Percentiles rank a stretch among this genome's conserved stretches.
Conservation (phyloP, 2,329 filamentous ascomycete species). For the Teratosphaeria gauchensis region DNA sequence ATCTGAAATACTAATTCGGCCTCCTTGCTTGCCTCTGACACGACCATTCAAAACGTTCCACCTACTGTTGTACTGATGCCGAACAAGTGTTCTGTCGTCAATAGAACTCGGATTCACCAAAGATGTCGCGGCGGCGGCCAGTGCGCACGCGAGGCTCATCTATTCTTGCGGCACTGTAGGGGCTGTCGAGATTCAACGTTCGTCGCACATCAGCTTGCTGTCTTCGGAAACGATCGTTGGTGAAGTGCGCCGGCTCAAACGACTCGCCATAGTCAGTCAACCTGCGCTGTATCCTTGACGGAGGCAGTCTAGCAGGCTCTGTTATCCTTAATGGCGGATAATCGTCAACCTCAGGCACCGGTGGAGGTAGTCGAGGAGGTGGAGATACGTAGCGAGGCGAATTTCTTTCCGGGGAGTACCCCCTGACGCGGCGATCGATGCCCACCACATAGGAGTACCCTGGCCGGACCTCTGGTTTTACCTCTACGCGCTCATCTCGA, state of each 20-base stretch:
- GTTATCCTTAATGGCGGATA: neutral
- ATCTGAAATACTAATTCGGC: neutral
- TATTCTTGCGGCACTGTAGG: no score
- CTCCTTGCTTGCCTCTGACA: neutral
- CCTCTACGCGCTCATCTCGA: neutral
- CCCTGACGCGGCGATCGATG: neutral
- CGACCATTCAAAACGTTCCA: neutral
- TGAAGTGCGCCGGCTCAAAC: neutral
- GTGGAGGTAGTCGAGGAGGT: neutral
- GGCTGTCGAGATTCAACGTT: no score
- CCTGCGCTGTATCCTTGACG: neutral
- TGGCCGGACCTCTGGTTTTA: neutral
- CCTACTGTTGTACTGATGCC: neutral
- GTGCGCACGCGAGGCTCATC: neutral
- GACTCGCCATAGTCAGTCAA: conserved; percentile 2
- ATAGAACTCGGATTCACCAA: neutral
- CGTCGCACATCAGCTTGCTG: neutral
- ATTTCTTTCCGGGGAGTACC: neutral
- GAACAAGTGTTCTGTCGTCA: neutral
- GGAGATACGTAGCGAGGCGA: neutral
- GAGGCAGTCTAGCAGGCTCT: neutral
- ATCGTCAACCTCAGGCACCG: conserved; percentile 1
- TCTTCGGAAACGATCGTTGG: neutral
- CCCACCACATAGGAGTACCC: neutral
- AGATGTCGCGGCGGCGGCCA: neutral